A percentile compares a stretch with the other conserved stretches of the same genome.
Evolutionary conservation across 768 basidiomycete species (phyloP).

Genomic region (Coprinellus micaceus): DNA sequence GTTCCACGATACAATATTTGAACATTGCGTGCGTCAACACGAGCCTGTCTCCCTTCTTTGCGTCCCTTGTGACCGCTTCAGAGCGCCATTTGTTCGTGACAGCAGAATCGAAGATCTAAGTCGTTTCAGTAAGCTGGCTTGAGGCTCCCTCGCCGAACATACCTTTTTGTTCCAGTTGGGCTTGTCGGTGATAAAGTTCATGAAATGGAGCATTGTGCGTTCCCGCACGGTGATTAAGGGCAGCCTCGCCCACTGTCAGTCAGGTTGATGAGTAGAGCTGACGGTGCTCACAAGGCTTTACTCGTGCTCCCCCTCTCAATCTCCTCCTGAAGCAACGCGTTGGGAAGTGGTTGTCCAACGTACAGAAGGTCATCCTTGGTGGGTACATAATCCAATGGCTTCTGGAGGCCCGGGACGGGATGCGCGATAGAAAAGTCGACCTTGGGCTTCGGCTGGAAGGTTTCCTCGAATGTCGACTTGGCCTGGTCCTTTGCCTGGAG

Average conservation of each 20-base stretch:
- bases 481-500: not conserved
- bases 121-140: not conserved
- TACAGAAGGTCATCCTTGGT: constrained; percentile 2
- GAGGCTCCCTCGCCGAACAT: not conserved
- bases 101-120: constrained; percentile 15
- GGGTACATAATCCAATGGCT: constrained; percentile 4
- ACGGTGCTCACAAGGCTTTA: not conserved
- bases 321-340: not conserved
- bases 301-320: not conserved
- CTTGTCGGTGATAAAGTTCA: constrained; percentile 26
- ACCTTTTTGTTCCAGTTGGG: constrained; percentile 23
- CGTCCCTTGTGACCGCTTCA: constrained; percentile 8
- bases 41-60: not conserved
- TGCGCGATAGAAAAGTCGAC: constrained; percentile 5
- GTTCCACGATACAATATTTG: constrained; percentile 21
- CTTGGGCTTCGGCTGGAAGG: not conserved
- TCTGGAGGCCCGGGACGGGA: constrained; percentile 3
- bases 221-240: constrained; percentile 19
- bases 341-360: constrained; percentile 2
- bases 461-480: not conserved
- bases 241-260: not conserved
- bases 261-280: not conserved
- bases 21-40: constrained; percentile 16
- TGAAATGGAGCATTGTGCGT: constrained; percentile 21
- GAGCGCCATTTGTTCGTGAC: constrained; percentile 17